Evolutionary conservation across 768 basidiomycete genomes (phyloP), one percentile per base, ranked within the genome.

Genomic region (Tylopilus vinaceipallidus): DNA sequence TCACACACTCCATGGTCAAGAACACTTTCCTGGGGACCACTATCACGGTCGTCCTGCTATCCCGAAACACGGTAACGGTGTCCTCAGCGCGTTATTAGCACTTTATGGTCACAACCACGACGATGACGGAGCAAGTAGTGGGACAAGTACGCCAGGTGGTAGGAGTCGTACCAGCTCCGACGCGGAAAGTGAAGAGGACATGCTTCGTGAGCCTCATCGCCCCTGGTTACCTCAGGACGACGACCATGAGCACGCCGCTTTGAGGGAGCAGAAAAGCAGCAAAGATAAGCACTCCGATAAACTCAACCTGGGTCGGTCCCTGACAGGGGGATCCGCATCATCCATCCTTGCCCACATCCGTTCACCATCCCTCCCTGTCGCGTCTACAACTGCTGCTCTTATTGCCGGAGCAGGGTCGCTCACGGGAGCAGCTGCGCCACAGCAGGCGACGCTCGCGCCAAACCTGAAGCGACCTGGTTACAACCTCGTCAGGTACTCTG

Each of bases 361-460:
- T 16, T 13, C 52, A 6, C 50, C 62, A 4, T 55, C 64, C 11
- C 44, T 61, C n/a, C 64, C 66, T 11, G 40, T 50, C 4, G 48
- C 60, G 0, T 29, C 58, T 19, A 47, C 59, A 14, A 47, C 56
- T 50, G 88, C 85, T 1, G 77, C 86, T 4, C 75, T 92, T 30
- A 82, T 93, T 19, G 79, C 84, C 7, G 81, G 82, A 49, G 82
- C 87, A 0, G 83, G 80, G 3, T 81, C 82, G 41, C 67, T 91
- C 8, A 71, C 77, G 2, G 87, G 85, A 16, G 77, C 77, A 3
- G 80, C 82, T 7, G 77, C 83, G 0, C 86, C 86, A 0, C 55
- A 59, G 10, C 67, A 73, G 37, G 68, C 58, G 42, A 71, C 70
- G 23, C 74, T 75, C 57, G 81, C 73, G 7, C 86, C 88, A 2